Conservation (phyloP, 2,329 filamentous ascomycete genomes). For the Hymenoscyphus fructigenus region DNA sequence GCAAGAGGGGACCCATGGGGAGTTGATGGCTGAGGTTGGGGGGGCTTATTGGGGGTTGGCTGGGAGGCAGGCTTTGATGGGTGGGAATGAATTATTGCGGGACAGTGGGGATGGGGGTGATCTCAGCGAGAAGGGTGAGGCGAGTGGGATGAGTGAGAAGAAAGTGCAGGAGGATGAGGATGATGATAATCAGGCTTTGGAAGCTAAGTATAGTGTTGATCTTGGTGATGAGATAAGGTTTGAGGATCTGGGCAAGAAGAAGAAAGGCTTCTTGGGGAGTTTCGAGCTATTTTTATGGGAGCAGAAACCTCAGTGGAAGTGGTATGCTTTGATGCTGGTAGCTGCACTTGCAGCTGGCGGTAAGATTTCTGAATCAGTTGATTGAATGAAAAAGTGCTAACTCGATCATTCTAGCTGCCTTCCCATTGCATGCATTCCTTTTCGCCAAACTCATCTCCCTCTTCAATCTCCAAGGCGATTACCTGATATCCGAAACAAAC, state of each 20-base stretch:
- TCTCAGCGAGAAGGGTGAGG: conserved; percentile 13
- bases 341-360: conserved; percentile 37
- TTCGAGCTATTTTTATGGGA: conserved; percentile 53
- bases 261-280: conserved; percentile 16
- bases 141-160: neutral
- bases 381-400: conserved; percentile 10
- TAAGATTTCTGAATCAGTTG: conserved; percentile 18
- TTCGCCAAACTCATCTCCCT: conserved; percentile 34
- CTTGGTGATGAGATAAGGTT: neutral
- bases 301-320: conserved; percentile 49
- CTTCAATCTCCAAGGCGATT: conserved; percentile 29
- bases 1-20: conserved; percentile 74
- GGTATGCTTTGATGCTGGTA: conserved; percentile 50
- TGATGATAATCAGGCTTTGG: conserved; percentile 5
- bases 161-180: neutral
- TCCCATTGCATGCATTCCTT: conserved; percentile 36
- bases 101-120: neutral
- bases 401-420: conserved; percentile 40
- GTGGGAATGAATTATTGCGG: neutral
- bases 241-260: neutral
- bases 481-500: conserved; percentile 37
- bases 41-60: conserved; percentile 70
- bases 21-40: conserved; percentile 56
- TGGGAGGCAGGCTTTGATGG: conserved; percentile 53
- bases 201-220: conserved; percentile 15